A percentile compares a stretch with the other conserved stretches of the same genome.
Conservation (phyloP, 257 asterid species). For the Phtheirospermum japonicum region DNA sequence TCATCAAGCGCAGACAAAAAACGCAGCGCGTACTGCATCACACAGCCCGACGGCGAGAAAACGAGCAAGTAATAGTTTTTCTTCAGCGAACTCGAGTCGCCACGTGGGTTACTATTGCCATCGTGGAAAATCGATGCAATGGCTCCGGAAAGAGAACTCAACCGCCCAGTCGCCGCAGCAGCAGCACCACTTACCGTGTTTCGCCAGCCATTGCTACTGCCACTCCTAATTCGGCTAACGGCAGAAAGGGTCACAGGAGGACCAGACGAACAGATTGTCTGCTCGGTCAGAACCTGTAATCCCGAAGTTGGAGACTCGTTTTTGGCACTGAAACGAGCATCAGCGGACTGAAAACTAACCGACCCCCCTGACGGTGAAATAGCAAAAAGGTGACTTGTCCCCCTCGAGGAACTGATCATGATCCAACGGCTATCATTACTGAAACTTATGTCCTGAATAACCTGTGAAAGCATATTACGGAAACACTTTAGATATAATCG, state of each 20-base stretch:
- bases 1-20: conserved; percentile 51
- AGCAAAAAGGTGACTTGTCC: conserved; percentile 88
- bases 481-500: not conserved
- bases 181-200: conserved; percentile 77
- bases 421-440: conserved; percentile 78
- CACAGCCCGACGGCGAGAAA: conserved; percentile 76
- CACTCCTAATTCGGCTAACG: conserved; percentile 65
- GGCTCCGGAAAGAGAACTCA: conserved; percentile 51
- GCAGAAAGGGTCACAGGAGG: conserved; percentile 48
- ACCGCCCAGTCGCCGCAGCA: conserved; percentile 73
- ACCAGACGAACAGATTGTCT: conserved; percentile 43
- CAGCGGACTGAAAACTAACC: conserved; percentile 34
- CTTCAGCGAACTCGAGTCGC: conserved; percentile 41
- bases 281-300: conserved; percentile 49
- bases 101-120: conserved; percentile 35
- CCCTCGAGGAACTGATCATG: conserved; percentile 63
- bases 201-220: conserved; percentile 56
- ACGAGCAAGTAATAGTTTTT: conserved; percentile 59
- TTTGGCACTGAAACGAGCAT: conserved; percentile 37
- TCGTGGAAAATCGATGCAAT: conserved; percentile 60
- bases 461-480: conserved; percentile 43
- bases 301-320: conserved; percentile 40
- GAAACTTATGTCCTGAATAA: conserved; percentile 90
- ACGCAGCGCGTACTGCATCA: conserved; percentile 65
- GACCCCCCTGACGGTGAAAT: conserved; percentile 67